phyloP scores from a whole-genome alignment of 306 rosid genomes.

The Trifolium subterraneum region DNA sequence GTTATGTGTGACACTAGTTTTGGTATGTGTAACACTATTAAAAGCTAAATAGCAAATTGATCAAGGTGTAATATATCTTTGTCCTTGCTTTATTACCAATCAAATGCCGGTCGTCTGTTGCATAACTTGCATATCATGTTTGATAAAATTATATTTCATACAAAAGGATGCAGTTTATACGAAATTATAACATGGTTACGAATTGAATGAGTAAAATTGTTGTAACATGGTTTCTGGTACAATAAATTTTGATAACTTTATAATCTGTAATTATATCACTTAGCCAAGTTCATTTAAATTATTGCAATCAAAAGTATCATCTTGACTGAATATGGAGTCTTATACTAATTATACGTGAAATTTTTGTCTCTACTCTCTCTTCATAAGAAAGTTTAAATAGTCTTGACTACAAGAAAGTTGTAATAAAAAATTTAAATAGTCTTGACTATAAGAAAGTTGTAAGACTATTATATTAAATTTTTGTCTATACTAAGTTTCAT shows the following conservation, averaged over 20 bases:
- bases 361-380: neutral
- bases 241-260: neutral
- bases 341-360: neutral
- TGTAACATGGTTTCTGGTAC: neutral
- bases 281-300: neutral
- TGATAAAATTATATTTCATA: neutral
- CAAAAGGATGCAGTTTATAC: neutral
- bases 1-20: constrained; percentile 37
- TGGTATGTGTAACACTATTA: constrained; percentile 10
- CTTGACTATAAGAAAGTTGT: too few species aligned
- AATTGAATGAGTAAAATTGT: neutral
- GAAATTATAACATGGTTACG: neutral
- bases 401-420: too few species aligned
- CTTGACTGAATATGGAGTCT: neutral
- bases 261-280: neutral
- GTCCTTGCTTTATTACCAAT: too few species aligned
- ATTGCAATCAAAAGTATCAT: neutral
- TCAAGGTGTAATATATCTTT: neutral
- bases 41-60: constrained; percentile 3
- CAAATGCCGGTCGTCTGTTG: neutral
- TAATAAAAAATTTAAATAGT: too few species aligned
- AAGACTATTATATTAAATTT: too few species aligned
- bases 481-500: neutral
- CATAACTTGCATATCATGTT: neutral
- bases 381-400: too few species aligned